phyloP scores from a whole-genome alignment of 2,329 filamentous ascomycete species.

The Cordyceps militaris region DNA sequence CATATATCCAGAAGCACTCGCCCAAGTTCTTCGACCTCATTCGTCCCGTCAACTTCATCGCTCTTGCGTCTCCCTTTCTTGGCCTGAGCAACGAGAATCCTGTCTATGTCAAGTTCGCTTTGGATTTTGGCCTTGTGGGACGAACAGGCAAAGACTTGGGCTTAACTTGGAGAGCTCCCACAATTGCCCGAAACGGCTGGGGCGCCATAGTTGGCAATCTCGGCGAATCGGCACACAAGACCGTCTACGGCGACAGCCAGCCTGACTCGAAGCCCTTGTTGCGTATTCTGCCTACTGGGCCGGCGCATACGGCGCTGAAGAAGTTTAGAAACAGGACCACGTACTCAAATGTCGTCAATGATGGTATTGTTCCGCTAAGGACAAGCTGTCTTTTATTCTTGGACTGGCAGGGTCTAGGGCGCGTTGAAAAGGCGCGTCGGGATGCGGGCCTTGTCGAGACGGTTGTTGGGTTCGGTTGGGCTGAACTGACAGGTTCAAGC shows the following conservation, averaged over 20 bases:
- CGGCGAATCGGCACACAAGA: conserved; percentile 58
- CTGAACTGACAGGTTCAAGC: conserved; percentile 75
- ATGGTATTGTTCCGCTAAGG: conserved; percentile 88
- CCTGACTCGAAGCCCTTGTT: conserved; percentile 83
- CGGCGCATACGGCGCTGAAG: conserved; percentile 77
- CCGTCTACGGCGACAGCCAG: conserved; percentile 52
- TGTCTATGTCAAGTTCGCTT: conserved; percentile 90
- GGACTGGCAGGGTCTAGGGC: conserved; percentile 89
- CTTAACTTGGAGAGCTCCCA: conserved; percentile 87
- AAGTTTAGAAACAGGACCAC: conserved; percentile 87
- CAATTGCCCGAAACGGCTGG: conserved; percentile 79
- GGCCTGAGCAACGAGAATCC: conserved; percentile 97
- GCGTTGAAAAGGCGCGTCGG: conserved; percentile 87
- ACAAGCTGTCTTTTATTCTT: conserved; percentile 95
- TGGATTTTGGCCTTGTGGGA: conserved; percentile 95
- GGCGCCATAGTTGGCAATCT: conserved; percentile 78
- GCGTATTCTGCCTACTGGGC: conserved; percentile 82
- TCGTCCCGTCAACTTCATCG: conserved; percentile 82
- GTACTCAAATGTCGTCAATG: conserved; percentile 96
- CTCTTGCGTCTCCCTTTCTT: conserved; percentile 78
- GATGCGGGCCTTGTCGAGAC: conserved; percentile 91
- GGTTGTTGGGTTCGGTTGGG: conserved; percentile 89
- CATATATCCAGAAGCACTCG: conserved; percentile 94
- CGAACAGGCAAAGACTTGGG: conserved; percentile 92
- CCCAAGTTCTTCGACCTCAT: conserved; percentile 84